phyloP scores from a whole-genome alignment of 257 asterid species.

The Rehmannia glutinosa region DNA sequence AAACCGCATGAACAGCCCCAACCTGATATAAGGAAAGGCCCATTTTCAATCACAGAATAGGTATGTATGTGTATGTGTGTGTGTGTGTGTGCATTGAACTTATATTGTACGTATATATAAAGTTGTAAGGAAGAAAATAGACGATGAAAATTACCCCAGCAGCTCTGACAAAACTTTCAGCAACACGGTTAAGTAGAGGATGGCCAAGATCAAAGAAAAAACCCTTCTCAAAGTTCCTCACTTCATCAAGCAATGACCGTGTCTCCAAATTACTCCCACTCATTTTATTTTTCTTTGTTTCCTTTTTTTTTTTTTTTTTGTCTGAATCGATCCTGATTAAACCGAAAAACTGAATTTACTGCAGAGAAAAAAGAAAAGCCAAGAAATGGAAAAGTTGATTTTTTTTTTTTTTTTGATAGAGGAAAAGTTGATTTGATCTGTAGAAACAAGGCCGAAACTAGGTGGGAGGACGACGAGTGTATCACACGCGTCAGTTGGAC shows the following conservation, averaged over 20 bases:
- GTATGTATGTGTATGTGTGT: too few relatives aligned
- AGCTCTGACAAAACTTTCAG: conserved; percentile 79
- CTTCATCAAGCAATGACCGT: conserved; percentile 65
- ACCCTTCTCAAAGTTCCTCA: conserved; percentile 48
- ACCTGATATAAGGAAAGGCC: conserved; percentile 32
- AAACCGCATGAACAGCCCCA: conserved; percentile 79
- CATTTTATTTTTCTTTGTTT: conserved; percentile 22
- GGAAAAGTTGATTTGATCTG: background rate
- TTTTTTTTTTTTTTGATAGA: too few relatives aligned
- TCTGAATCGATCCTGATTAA: background rate
- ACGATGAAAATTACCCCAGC: too few relatives aligned
- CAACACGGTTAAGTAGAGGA: conserved; percentile 79
- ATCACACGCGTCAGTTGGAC: conserved; percentile 21
- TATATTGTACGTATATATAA: background rate
- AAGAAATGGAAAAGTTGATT: too few relatives aligned
- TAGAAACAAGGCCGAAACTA: background rate
- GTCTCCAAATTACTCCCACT: conserved; percentile 54
- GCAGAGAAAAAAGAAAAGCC: too few relatives aligned
- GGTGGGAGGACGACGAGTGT: conserved; percentile 29
- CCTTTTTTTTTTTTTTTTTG: background rate
- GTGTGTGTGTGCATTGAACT: too few relatives aligned
- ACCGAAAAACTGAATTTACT: too few relatives aligned
- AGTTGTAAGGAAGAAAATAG: background rate
- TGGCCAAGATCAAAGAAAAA: conserved; percentile 76
- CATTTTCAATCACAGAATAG: too few relatives aligned